Base-by-base conservation (phyloP, 2,329 filamentous ascomycete species). In the Colletotrichum phormii region DNA sequence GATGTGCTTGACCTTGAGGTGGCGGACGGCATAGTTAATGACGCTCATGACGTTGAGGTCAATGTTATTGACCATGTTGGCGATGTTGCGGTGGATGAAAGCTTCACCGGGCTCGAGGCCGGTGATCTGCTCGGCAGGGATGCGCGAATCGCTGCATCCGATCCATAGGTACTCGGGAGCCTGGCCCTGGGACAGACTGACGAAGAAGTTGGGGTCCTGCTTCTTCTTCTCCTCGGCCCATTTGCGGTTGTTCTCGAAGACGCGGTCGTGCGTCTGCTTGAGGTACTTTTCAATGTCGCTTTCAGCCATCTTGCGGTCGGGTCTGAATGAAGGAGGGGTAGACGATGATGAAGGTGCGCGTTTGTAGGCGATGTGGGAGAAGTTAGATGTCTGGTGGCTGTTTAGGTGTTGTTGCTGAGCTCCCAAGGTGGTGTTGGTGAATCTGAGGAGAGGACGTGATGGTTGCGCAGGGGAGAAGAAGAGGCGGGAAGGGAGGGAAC, bases 51-150 rank as follows among this genome's bases (percentile, higher is more conserved):
- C 91, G 82, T 92, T 95, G 79, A 97, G 89, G 81, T 98, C 95
- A 75, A 91, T 92, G 80, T 92, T 90, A 84, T 91, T 91, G 70
- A 97, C 89, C 76, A 97, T 88, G 86, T 98, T 98, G 84, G 95
- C 95, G 82, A 98, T 97, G 86, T 98, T 98, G 83, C 95, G 94
- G 87, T 97, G 95, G 77, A 97, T 93, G 82, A 98, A 98, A 78
- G 96, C 93, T 83, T 98, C 94, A 77, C 95, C 95, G n/a, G 95
- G 94, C 79, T 93, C 88, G 69, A 96, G 89, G 76, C 93, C 92
- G 59, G 95, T 91, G 81, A 98, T 91, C 79, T 94, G 94, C 79
- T 95, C 96, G 78, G 96, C 95, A n/a, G 95, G 95, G 80, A 96
- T 94, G 76, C 95, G 94, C 53, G 92, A 95, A 86, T 98, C 95